Evolutionary conservation across 345 rosid genomes (phyloP), one percentile per base, ranked within the genome.

Genomic region (Arabis hirsuta): DNA sequence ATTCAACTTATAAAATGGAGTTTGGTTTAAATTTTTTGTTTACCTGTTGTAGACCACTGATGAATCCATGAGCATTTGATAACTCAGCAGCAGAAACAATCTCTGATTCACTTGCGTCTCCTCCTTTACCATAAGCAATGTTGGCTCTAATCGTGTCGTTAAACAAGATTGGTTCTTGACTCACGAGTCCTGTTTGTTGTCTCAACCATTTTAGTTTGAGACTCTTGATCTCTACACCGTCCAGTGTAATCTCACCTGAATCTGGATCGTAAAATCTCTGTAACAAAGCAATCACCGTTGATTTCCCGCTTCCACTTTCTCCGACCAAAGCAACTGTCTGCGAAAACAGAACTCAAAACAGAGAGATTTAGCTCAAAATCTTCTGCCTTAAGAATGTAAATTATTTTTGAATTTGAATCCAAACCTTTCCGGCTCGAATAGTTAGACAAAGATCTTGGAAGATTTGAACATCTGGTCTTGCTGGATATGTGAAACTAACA

Each of bases 261-360:
- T 92, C 92, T 6, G 88, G 92, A 76, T 90, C 87, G 42, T 92
- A 92, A 61, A 89, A 92, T 48, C 98, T 81, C 61, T 88, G 96
- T 80, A 92, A 26, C 78, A 92, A 69, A 4, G 98, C 73, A 3
- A 92, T 81, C 43, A 86, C 94, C 0, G 96, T 89, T 24, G 98
- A 92, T 78, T 92, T 92, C 11, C 98, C 98, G 43, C 96, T 73
- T 9, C 98, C 96, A 26, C 98, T 92, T 73, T 89, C 98, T 72
- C 96, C 96, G 47, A 92, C 98, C 61, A 89, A 61, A 57, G 98
- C 98, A 54, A 89, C 87, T 5, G 92, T 85, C 96, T 92, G 86
- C 89, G 86, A 9, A 64, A 80, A 26, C 10, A 7, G 2, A 16
- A 63, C 44, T 11, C 1, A 10, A 20, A 9, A 50, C 52, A 61